These are phyloP conservation scores for Neoarthrinium moseri DNA, from an alignment of 2,329 filamentous ascomycete genomes.

Conservation along the genomic window DNA sequence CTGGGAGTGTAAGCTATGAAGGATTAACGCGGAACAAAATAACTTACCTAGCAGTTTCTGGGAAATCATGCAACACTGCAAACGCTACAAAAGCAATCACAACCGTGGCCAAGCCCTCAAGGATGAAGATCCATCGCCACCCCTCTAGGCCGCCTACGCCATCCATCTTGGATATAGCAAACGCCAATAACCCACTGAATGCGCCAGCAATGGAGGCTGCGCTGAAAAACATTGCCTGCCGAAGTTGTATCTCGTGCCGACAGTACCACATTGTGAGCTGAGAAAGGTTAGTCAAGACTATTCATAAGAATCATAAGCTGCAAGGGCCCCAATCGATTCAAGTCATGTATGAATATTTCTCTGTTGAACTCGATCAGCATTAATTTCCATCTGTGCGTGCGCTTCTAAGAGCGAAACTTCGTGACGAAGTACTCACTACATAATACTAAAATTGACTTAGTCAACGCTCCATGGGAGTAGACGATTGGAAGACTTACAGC, in stretches of 20 bases:
- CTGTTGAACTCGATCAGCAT: too few relatives aligned
- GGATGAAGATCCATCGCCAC: slow-evolving; percentile 67
- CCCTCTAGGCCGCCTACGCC: slow-evolving; percentile 58
- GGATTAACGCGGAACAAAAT: too few relatives aligned
- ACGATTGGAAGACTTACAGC: slow-evolving; percentile 19
- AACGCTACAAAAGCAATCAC: slow-evolving; percentile 65
- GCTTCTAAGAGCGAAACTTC: too few relatives aligned
- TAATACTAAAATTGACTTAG: background rate
- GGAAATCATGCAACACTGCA: slow-evolving; percentile 77
- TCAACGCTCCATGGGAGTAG: background rate
- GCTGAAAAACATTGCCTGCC: slow-evolving; percentile 76
- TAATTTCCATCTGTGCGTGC: too few relatives aligned
- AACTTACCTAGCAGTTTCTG: slow-evolving; percentile 70
- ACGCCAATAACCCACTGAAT: slow-evolving; percentile 71
- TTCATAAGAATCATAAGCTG: background rate
- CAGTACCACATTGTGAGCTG: slow-evolving; percentile 57
- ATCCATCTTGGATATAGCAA: slow-evolving; percentile 68
- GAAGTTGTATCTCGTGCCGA: slow-evolving; percentile 52
- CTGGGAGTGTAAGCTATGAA: too few relatives aligned
- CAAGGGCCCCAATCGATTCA: background rate
- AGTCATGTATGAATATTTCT: too few relatives aligned
- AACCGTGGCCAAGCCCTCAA: slow-evolving; percentile 66
- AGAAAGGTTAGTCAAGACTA: background rate
- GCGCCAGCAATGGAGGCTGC: slow-evolving; percentile 78
- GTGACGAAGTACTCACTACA: too few relatives aligned